A percentile compares a stretch with the other conserved stretches of the same genome.
Conservation (phyloP, 2,329 filamentous ascomycete species). For the Acarospora socialis region DNA sequence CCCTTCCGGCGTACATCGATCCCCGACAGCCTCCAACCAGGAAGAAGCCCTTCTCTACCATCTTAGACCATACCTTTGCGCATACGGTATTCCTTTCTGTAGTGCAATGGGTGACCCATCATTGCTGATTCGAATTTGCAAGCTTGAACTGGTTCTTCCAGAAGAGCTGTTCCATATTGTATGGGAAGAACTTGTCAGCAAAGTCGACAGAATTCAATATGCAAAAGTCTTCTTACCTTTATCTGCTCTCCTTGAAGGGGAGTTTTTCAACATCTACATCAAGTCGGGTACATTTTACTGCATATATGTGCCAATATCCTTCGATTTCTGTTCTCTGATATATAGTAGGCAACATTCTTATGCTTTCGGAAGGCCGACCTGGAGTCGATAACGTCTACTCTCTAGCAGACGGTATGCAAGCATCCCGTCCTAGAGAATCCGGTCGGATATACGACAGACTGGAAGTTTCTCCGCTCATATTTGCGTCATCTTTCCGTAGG, state of each 20-base stretch:
- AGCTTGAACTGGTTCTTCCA: slow-evolving; percentile 62
- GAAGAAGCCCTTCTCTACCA: slow-evolving; percentile 59
- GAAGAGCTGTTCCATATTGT: slow-evolving; percentile 44
- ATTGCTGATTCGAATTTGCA: slow-evolving; percentile 4
- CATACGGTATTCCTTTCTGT: slow-evolving; percentile 41
- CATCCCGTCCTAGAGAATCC: background rate
- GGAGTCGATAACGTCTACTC: slow-evolving; percentile 60
- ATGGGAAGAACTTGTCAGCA: slow-evolving; percentile 35
- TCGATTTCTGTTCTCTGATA: no score
- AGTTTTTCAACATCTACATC: slow-evolving; percentile 74
- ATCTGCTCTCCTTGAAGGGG: slow-evolving; percentile 53
- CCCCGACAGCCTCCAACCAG: slow-evolving; percentile 54
- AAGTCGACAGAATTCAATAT: slow-evolving; percentile 37
- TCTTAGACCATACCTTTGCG: slow-evolving; percentile 50
- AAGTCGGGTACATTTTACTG: slow-evolving; percentile 46
- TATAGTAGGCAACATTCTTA: slow-evolving; percentile 53
- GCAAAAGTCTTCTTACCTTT: slow-evolving; percentile 59
- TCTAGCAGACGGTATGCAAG: slow-evolving; percentile 47
- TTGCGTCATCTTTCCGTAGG: slow-evolving; percentile 32
- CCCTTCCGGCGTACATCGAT: slow-evolving; percentile 54
- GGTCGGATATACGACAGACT: no score
- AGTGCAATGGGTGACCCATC: background rate
- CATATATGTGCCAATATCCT: slow-evolving; percentile 1
- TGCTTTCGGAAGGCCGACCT: slow-evolving; percentile 66
- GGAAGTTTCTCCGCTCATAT: background rate